Conservation (phyloP, 164 flowering plant species). For the Stephania japonica region DNA sequence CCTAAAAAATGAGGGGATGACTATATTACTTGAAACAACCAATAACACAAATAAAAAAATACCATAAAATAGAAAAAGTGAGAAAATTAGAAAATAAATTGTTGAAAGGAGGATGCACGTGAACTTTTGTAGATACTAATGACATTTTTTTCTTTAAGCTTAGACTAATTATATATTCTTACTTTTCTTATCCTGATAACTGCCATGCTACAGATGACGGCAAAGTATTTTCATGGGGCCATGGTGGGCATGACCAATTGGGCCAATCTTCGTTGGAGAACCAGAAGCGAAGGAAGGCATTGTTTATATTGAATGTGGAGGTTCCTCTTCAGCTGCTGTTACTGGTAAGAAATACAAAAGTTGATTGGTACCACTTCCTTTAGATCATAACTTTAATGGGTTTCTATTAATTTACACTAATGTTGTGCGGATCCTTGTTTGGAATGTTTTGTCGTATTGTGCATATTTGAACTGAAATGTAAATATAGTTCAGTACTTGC, state of each 20-base stretch:
- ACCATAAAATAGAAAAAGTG: too few relatives aligned
- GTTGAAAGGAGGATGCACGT: too few relatives aligned
- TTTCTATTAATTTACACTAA: not conserved
- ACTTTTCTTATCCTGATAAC: not conserved
- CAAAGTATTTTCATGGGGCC: conserved; percentile 88
- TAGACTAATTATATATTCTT: not conserved
- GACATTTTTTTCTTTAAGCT: not conserved
- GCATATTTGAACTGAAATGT: too few relatives aligned
- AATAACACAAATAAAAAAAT: too few relatives aligned
- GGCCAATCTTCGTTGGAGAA: conserved; percentile 64
- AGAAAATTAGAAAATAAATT: too few relatives aligned
- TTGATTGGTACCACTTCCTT: not conserved
- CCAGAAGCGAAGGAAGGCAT: conserved; percentile 48
- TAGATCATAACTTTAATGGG: not conserved
- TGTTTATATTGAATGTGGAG: conserved; percentile 67
- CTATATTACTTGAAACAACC: too few relatives aligned
- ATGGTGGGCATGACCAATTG: conserved; percentile 91
- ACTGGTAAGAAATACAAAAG: conserved; percentile 41
- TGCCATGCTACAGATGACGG: conserved; percentile 56
- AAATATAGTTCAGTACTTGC: too few relatives aligned
- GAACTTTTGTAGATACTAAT: too few relatives aligned
- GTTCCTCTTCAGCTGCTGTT: conserved; percentile 85
- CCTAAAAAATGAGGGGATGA: too few relatives aligned
- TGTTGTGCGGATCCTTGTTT: not conserved
- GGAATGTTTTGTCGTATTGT: too few relatives aligned